A percentile compares a stretch with the other conserved stretches of the same genome.
Conservation (phyloP, 2,329 filamentous ascomycete genomes). For the Botrytis aclada region DNA sequence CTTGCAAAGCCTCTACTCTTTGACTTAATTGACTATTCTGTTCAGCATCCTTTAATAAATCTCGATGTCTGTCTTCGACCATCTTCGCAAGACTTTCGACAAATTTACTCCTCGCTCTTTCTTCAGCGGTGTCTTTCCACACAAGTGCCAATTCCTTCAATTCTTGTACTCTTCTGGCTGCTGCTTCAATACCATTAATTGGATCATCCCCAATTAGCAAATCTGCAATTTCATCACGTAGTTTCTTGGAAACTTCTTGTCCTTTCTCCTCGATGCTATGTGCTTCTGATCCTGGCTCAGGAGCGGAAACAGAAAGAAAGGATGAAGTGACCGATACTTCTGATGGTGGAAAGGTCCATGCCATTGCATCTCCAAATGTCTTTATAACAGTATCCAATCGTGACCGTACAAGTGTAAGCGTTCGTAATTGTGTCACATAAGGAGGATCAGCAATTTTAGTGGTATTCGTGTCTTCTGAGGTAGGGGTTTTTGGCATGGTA, state of each 20-base stretch:
- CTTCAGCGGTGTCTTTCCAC: slow-evolving; percentile 95
- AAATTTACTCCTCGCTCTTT: slow-evolving; percentile 77
- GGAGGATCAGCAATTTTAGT: slow-evolving; percentile 49
- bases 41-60: slow-evolving; percentile 36
- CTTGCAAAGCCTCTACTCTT: slow-evolving; percentile 31
- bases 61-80: slow-evolving; percentile 66
- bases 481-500: slow-evolving; percentile 31
- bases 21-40: slow-evolving; percentile 31
- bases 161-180: slow-evolving; percentile 70
- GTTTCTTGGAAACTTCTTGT: slow-evolving; percentile 69
- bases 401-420: slow-evolving; percentile 73
- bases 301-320: slow-evolving; percentile 86
- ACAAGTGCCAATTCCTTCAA: slow-evolving; percentile 73
- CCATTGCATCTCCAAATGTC: slow-evolving; percentile 92
- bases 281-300: slow-evolving; percentile 64
- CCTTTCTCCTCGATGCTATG: slow-evolving; percentile 82
- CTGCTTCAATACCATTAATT: slow-evolving; percentile 68
- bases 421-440: slow-evolving; percentile 76
- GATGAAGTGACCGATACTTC: slow-evolving; percentile 80
- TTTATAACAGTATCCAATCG: slow-evolving; percentile 89
- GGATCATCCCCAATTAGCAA: slow-evolving; percentile 61
- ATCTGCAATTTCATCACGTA: slow-evolving; percentile 68
- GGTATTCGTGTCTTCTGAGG: slow-evolving; percentile 28
- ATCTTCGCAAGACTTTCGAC: slow-evolving; percentile 77
- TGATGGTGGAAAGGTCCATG: slow-evolving; percentile 87